Evolutionary conservation across 495 filamentous ascomycete species (phyloP).

Genomic region (Neurospora sp.): DNA sequence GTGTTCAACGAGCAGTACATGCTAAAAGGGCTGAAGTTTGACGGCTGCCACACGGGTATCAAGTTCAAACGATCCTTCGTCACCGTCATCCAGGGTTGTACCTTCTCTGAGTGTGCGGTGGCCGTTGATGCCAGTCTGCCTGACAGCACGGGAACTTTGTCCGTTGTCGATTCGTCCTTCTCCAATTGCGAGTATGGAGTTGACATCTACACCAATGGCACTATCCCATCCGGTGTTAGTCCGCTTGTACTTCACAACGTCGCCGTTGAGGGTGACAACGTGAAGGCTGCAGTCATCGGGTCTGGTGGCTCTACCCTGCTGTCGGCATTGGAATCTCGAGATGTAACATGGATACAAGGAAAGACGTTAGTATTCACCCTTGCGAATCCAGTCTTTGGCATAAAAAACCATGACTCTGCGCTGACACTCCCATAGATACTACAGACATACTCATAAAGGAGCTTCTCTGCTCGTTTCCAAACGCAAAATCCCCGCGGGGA

Average conservation of each 20-base stretch:
- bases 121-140: conserved; percentile 44
- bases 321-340: background rate
- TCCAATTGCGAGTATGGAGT: conserved; percentile 39
- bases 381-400: background rate
- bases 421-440: background rate
- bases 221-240: conserved; percentile 29
- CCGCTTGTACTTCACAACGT: conserved; percentile 47
- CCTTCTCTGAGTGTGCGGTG: conserved; percentile 39
- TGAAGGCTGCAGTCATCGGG: background rate
- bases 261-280: conserved; percentile 8
- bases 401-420: background rate
- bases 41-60: background rate
- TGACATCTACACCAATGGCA: conserved; percentile 25
- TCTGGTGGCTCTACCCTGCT: background rate
- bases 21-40: conserved; percentile 13
- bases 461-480: background rate
- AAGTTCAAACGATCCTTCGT: background rate
- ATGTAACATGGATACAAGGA: background rate
- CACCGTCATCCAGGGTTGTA: conserved; percentile 8
- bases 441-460: background rate
- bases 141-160: conserved; percentile 32
- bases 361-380: background rate
- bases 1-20: conserved; percentile 44
- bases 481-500: background rate
- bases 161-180: conserved; percentile 38